phyloP scores from a whole-genome alignment of 768 basidiomycete genomes.

The Thelephora ganbajun region DNA sequence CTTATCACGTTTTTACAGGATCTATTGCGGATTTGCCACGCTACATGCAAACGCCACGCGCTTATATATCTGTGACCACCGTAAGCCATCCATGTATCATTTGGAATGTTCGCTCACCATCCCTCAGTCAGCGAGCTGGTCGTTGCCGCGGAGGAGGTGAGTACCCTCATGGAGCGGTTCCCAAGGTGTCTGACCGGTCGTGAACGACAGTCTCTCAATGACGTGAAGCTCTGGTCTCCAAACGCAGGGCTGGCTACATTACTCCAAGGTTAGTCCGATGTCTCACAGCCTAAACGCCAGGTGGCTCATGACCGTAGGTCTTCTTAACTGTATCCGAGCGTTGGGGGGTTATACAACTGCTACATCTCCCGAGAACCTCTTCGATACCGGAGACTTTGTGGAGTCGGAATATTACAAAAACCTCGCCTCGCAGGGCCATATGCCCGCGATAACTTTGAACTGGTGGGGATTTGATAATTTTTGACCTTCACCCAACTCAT shows the following conservation, averaged over 20 bases:
- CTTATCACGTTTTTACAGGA: constrained; percentile 19
- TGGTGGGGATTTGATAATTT: constrained; percentile 28
- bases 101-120: background rate
- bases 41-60: constrained; percentile 40
- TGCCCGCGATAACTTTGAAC: constrained; percentile 37
- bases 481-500: background rate
- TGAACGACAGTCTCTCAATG: constrained; percentile 33
- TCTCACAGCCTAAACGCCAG: background rate
- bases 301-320: constrained; percentile 18
- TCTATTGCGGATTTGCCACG: constrained; percentile 47
- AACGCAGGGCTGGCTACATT: constrained; percentile 38
- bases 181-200: constrained; percentile 1
- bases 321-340: constrained; percentile 52
- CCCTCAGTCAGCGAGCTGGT: constrained; percentile 42
- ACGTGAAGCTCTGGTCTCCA: constrained; percentile 42
- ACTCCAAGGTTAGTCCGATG: constrained; percentile 29
- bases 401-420: constrained; percentile 38
- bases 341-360: constrained; percentile 46
- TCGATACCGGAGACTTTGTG: constrained; percentile 45
- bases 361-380: constrained; percentile 33
- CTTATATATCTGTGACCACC: constrained; percentile 46
- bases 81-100: constrained; percentile 22
- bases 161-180: constrained; percentile 1
- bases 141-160: constrained; percentile 46
- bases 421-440: constrained; percentile 30